These are phyloP conservation scores for Trypanosoma caninum DNA, from an alignment of 208 protist genomes.

Conservation along the genomic window DNA sequence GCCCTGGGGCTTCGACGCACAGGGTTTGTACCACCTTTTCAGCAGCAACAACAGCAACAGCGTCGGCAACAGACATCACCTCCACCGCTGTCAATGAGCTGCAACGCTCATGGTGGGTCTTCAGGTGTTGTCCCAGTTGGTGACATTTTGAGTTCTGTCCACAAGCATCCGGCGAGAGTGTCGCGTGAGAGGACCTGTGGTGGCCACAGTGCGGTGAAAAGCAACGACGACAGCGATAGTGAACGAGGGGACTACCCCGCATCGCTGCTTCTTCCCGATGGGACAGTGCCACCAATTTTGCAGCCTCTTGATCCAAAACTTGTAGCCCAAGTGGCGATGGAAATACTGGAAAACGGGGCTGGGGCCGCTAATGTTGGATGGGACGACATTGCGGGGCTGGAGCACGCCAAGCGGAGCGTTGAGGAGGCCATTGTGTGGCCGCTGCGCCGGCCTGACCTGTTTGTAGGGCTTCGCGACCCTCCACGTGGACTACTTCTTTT, in stretches of 20 bases:
- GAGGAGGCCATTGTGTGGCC: slow-evolving; percentile 82
- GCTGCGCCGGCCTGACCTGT: slow-evolving; percentile 69
- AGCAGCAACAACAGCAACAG: slow-evolving; percentile 39
- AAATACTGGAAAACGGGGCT: slow-evolving; percentile 63
- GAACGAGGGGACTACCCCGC: slow-evolving; percentile 40
- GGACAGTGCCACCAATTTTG: slow-evolving; percentile 57
- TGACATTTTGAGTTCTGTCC: slow-evolving; percentile 27
- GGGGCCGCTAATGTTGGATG: slow-evolving; percentile 49
- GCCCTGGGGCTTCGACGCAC: slow-evolving; percentile 59
- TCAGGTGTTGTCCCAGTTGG: slow-evolving; percentile 11
- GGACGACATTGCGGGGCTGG: slow-evolving; percentile 77
- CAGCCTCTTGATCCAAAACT: slow-evolving; percentile 67
- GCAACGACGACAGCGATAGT: slow-evolving; percentile 19
- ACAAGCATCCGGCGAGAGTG: neutral
- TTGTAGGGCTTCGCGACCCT: slow-evolving; percentile 75
- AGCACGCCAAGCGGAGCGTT: slow-evolving; percentile 78
- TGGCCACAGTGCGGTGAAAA: neutral
- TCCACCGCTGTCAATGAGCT: slow-evolving; percentile 4
- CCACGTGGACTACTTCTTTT: slow-evolving; percentile 89
- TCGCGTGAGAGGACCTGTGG: slow-evolving; percentile 11
- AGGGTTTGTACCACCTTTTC: slow-evolving; percentile 58
- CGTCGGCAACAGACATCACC: slow-evolving; percentile 25
- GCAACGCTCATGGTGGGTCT: too few species aligned
- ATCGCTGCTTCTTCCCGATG: slow-evolving; percentile 63
- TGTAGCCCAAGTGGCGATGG: slow-evolving; percentile 64